Evolutionary conservation across 148 eudicot genomes (phyloP).

Genomic region (Fagopyrum homotropicum): DNA sequence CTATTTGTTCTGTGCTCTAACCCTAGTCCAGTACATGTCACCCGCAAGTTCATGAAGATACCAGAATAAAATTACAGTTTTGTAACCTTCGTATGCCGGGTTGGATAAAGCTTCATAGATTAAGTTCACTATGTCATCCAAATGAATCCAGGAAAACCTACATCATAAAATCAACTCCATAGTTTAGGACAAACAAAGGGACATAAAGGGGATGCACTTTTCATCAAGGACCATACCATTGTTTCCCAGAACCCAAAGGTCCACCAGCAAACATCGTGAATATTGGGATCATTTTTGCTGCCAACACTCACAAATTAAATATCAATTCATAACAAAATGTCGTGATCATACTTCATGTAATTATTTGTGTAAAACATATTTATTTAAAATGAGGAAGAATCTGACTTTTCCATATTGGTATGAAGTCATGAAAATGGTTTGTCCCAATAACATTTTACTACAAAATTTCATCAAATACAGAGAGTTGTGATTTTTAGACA

Average conservation of each 20-base stretch:
- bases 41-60: neutral
- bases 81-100: constrained; percentile 73
- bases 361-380: neutral
- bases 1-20: neutral
- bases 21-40: neutral
- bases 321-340: neutral
- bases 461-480: neutral
- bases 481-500: neutral
- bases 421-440: neutral
- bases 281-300: constrained; percentile 98
- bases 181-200: neutral
- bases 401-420: neutral
- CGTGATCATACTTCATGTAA: neutral
- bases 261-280: constrained; percentile 99
- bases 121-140: constrained; percentile 87
- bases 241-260: constrained; percentile 93
- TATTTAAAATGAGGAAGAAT: neutral
- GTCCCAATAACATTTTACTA: neutral
- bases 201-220: neutral
- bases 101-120: constrained; percentile 80
- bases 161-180: constrained; percentile 7
- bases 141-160: constrained; percentile 99
- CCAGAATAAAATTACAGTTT: neutral
- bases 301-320: constrained; percentile 12
- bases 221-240: constrained; percentile 51